Base-by-base conservation (phyloP, 768 basidiomycete genomes). In the Phlebiopsis gigantea region DNA sequence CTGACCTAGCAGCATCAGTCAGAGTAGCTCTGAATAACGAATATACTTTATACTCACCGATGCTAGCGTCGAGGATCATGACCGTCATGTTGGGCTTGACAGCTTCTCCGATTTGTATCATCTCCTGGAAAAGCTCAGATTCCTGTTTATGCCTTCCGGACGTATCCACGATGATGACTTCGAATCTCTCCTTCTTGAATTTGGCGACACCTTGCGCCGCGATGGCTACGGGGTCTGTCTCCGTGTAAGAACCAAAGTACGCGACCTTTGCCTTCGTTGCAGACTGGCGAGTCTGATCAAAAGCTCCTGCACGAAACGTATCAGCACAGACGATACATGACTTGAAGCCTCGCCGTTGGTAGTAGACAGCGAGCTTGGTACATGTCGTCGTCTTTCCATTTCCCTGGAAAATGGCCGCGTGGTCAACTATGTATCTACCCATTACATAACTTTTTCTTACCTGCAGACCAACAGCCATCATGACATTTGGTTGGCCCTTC, bases 381-480 rank as follows among this genome's bases (percentile, higher is more conserved):
- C 97, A 99, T 41, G 96, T 98, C 21, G 97, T 99, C 4, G 97
- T 99, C 78, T 99, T 99, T 43, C 97, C 97, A 53, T 96, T 97
- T 49, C 94, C 94, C 92, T 96, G 63, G 15, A 53, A 25, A 34
- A 17, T 12, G 19, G 29, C 57, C 46, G 46, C 47, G 14, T 46
- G 50, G 46, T 53, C 28, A 59, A 25, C 28, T 46, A 19, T 46
- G 15, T n/a, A 17, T 9, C 17, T 9, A 39, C 34, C 12, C 12
- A 39, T 9, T 12, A 39, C 34, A 12, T 39, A 10, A 39, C 3
- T 39, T 3, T 3, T 39, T 67, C 79, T 58, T 63, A 90, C 93
- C 80, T 97, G 94, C 42, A 98, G 81, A 71, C 94, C 94, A 59
- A 98, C 94, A 34, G 93, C 93, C 97, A 99, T 99, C 57, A 99